Conservation (phyloP, 306 rosid species). For the Prunus mira region DNA sequence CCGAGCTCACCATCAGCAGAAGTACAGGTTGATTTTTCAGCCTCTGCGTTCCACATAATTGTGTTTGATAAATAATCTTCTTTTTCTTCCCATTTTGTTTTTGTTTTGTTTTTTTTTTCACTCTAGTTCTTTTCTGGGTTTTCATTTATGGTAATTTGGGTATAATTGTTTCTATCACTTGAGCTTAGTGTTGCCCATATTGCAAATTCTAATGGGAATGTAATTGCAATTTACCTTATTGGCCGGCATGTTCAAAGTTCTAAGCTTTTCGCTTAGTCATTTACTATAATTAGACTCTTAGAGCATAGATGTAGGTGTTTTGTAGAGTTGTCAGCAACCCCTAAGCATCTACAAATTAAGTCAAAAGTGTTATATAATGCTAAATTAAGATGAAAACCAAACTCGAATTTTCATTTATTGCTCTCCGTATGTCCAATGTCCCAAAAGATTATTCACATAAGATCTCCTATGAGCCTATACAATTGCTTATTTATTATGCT, state of each 20-base stretch:
- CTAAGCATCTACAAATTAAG: not conserved
- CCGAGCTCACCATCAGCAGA: slow-evolving; percentile 60
- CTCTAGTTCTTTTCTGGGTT: not conserved
- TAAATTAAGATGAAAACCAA: not conserved
- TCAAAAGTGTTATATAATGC: not conserved
- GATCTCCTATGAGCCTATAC: not conserved
- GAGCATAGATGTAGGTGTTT: not conserved
- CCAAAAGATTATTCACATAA: not conserved
- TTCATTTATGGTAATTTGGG: not conserved
- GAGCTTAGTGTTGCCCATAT: not conserved
- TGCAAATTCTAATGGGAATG: not conserved
- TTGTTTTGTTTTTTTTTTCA: not conserved
- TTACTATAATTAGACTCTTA: not conserved
- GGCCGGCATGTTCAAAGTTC: not conserved
- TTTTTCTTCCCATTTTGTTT: too few relatives aligned
- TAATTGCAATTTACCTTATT: not conserved
- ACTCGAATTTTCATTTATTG: not conserved
- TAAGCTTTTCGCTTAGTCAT: not conserved
- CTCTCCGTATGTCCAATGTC: not conserved
- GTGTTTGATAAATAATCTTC: not conserved
- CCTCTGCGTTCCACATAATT: slow-evolving; percentile 8
- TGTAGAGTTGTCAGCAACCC: not conserved
- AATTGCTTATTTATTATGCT: not conserved
- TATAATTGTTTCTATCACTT: not conserved
- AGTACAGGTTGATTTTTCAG: slow-evolving; percentile 55